These are phyloP conservation scores for Rubia occidens DNA, from an alignment of 305 asterid species.

Conservation along the genomic window DNA sequence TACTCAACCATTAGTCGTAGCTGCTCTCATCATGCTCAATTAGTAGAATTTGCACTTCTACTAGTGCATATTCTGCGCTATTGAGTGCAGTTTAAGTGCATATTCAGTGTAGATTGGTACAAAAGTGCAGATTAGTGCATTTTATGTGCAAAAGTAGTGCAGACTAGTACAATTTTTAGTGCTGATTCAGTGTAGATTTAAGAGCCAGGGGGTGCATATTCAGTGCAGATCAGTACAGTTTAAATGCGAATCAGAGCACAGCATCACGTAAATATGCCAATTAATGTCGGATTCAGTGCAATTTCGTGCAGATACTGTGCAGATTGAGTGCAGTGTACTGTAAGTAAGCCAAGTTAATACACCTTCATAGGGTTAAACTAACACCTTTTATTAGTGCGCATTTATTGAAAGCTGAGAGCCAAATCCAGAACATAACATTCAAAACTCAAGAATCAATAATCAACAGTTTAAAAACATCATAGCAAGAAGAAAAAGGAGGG, in stretches of 20 bases:
- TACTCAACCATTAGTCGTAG: not conserved
- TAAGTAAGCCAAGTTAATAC: not conserved
- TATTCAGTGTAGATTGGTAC: too few species aligned
- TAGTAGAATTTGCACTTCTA: not conserved
- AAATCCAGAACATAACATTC: not conserved
- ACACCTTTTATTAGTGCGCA: not conserved
- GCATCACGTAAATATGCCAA: too few species aligned
- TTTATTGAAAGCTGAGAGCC: not conserved
- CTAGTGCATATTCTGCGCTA: not conserved
- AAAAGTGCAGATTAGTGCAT: not conserved
- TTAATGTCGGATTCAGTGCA: too few species aligned
- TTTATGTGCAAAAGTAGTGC: not conserved
- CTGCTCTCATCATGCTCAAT: not conserved
- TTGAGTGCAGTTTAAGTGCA: not conserved
- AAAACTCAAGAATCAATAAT: not conserved
- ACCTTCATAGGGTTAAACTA: not conserved
- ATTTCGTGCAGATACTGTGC: too few species aligned
- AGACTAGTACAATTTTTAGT: not conserved
- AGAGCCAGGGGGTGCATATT: too few species aligned
- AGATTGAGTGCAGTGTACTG: too few species aligned
- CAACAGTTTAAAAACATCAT: not conserved
- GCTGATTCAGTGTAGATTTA: too few species aligned
- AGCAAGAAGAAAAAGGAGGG: not conserved
- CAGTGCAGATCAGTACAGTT: not conserved
- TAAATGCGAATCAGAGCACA: not conserved